Percentiles rank a stretch among this genome's conserved stretches.
These are phyloP conservation scores for Akebia trifoliata DNA, from an alignment of 164 flowering plant genomes.

Conservation along the genomic window DNA sequence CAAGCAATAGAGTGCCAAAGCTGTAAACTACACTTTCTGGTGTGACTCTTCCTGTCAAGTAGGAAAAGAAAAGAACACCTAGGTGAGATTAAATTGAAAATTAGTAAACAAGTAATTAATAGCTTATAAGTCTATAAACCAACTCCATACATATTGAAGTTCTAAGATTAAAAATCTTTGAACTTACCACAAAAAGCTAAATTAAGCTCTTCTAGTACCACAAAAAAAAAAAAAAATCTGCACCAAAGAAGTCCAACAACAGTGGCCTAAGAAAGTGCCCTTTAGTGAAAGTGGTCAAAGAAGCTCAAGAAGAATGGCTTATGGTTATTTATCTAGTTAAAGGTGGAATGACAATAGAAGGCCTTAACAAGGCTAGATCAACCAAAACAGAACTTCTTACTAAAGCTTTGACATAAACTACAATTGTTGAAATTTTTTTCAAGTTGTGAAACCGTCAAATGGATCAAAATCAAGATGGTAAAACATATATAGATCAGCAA, in stretches of 20 bases:
- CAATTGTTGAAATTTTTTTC: too few relatives aligned
- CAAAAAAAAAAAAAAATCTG: too few relatives aligned
- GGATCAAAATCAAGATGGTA: neutral
- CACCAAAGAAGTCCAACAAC: too few relatives aligned
- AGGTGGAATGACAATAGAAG: neutral
- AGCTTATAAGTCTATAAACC: too few relatives aligned
- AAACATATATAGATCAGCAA: neutral
- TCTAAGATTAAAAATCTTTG: too few relatives aligned
- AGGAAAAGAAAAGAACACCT: too few relatives aligned
- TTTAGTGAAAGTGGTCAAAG: neutral
- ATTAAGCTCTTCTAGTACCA: too few relatives aligned
- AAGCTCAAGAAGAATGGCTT: neutral
- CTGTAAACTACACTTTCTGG: conserved; percentile 88
- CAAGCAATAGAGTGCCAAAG: conserved; percentile 84
- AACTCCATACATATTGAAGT: too few relatives aligned
- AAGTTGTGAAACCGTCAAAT: neutral
- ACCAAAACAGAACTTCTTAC: neutral
- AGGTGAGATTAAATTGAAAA: too few relatives aligned
- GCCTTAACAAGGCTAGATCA: neutral
- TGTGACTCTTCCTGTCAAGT: conserved; percentile 72
- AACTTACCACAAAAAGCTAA: too few relatives aligned
- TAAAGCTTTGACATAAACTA: neutral
- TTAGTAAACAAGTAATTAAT: too few relatives aligned
- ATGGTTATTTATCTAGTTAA: neutral
- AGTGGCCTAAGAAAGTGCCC: neutral